Evolutionary conservation across 2,329 filamentous ascomycete species (phyloP).

Genomic region (Ophiostoma himal-ulmi): DNA sequence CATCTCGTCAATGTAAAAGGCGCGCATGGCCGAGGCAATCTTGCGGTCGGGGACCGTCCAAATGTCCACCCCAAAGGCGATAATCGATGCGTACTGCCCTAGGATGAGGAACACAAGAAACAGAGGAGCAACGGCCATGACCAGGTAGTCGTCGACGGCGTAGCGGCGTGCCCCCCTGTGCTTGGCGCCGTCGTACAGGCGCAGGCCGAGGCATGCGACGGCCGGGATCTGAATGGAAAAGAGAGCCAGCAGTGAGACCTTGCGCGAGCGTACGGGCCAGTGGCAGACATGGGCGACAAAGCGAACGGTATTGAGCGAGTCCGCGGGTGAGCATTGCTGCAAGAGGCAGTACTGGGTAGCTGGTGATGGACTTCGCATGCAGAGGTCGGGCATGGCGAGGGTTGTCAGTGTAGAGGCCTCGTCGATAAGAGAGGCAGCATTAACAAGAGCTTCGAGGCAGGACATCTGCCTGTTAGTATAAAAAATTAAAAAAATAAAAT

Average conservation of each 20-base stretch:
- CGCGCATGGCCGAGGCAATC: slow-evolving; percentile 32
- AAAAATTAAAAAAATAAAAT: background rate
- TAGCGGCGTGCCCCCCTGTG: slow-evolving; percentile 29
- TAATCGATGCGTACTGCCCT: slow-evolving; percentile 31
- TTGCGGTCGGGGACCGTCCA: slow-evolving; percentile 33
- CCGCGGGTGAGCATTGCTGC: slow-evolving; percentile 15
- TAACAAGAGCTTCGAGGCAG: background rate
- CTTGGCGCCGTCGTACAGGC: slow-evolving; percentile 37
- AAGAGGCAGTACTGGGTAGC: slow-evolving; percentile 8
- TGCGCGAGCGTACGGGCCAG: slow-evolving; percentile 31
- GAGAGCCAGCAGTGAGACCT: slow-evolving; percentile 32
- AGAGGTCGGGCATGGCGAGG: background rate
- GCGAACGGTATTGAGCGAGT: background rate
- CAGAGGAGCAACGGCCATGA: slow-evolving; percentile 33
- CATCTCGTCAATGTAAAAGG: slow-evolving; percentile 34
- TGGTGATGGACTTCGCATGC: background rate
- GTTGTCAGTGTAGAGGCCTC: background rate
- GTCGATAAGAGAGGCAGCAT: background rate
- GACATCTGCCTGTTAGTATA: background rate
- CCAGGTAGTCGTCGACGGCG: slow-evolving; percentile 38
- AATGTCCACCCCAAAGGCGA: slow-evolving; percentile 36
- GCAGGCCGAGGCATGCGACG: slow-evolving; percentile 33
- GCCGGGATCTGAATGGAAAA: slow-evolving; percentile 37
- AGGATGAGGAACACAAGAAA: slow-evolving; percentile 33
- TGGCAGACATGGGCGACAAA: slow-evolving; percentile 29